These are phyloP conservation scores for Monocercomonoides exilis DNA, from an alignment of 78 protist species.

Conservation along the genomic window DNA sequence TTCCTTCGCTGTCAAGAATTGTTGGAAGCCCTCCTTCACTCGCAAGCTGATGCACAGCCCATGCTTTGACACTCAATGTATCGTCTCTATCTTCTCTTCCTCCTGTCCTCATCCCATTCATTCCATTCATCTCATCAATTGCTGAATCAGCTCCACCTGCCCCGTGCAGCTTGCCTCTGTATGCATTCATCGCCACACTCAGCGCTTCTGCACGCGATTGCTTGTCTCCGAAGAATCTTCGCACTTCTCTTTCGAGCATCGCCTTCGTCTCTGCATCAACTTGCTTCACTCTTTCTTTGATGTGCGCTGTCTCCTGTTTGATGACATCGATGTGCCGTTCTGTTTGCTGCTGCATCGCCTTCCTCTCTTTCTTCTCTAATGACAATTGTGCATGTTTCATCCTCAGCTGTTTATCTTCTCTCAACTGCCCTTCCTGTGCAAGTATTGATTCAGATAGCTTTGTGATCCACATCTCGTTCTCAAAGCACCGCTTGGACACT, in stretches of 20 bases:
- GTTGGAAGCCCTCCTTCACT: too few species aligned
- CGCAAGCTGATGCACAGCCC: too few species aligned
- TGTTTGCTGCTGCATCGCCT: not conserved
- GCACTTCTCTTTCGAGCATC: not conserved
- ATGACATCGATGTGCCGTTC: not conserved
- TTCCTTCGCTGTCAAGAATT: too few species aligned
- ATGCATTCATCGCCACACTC: too few species aligned
- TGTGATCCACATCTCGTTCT: not conserved
- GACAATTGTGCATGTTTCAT: not conserved
- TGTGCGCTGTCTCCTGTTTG: not conserved
- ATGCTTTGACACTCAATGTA: too few species aligned
- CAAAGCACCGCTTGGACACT: not conserved
- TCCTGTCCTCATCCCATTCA: too few species aligned
- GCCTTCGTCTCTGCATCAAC: not conserved
- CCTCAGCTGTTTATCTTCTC: not conserved
- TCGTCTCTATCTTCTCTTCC: too few species aligned
- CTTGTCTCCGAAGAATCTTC: not conserved
- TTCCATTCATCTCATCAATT: too few species aligned
- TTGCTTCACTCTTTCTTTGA: not conserved
- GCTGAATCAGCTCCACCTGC: too few species aligned
- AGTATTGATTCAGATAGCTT: not conserved
- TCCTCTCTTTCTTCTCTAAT: not conserved
- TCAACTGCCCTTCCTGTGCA: not conserved
- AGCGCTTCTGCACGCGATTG: too few species aligned
- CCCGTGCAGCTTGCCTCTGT: too few species aligned